These are phyloP conservation scores for Leishmania gerbilli DNA, from an alignment of 208 protist species.

Conservation along the genomic window DNA sequence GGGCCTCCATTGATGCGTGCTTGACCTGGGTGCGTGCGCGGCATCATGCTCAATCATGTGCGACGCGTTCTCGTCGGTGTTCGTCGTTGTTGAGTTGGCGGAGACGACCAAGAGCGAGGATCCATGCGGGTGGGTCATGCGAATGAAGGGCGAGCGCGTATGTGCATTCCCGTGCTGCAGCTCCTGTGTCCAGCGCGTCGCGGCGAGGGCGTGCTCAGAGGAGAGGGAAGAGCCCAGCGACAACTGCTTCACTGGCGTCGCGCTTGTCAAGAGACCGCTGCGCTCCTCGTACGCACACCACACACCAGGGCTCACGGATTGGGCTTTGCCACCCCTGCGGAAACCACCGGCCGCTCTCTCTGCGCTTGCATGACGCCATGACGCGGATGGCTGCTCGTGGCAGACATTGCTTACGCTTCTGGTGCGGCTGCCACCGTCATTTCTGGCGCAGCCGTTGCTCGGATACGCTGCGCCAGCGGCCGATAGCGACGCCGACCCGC, in stretches of 20 bases:
- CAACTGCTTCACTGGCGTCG: slow-evolving; percentile 1
- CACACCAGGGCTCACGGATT: slow-evolving; percentile 13
- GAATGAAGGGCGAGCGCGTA: background rate
- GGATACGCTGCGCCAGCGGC: background rate
- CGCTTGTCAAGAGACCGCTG: slow-evolving; percentile 1
- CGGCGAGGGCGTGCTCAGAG: background rate
- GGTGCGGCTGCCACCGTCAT: background rate
- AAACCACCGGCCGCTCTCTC: background rate
- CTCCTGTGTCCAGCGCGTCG: background rate
- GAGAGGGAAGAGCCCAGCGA: background rate
- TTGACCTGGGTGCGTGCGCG: background rate
- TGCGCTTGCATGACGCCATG: background rate
- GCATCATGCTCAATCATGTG: slow-evolving; percentile 15
- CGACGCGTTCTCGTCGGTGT: background rate
- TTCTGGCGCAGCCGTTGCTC: background rate
- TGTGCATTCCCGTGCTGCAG: background rate
- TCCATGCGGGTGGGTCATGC: background rate
- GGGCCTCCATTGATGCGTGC: background rate
- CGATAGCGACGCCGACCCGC: background rate
- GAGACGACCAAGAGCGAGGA: background rate
- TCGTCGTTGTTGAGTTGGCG: background rate
- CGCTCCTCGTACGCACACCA: slow-evolving; percentile 32
- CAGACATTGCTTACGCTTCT: background rate
- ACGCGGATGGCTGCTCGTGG: background rate
- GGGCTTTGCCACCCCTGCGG: background rate